Conservation (phyloP, 2,329 filamentous ascomycete genomes). For the Trichoderma breve region DNA sequence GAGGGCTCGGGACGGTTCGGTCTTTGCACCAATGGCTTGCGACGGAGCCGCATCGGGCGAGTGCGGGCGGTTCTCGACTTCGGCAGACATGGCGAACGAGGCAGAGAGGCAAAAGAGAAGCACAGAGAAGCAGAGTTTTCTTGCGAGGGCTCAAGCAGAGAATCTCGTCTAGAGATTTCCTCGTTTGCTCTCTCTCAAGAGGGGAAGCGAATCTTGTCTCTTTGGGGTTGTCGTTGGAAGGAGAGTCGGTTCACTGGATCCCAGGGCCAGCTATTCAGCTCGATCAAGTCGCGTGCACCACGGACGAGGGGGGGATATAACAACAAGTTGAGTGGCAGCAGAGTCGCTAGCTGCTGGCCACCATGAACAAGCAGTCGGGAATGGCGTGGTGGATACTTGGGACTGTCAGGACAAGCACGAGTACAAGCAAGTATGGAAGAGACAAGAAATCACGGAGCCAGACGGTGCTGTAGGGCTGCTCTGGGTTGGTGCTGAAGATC, state of each 20-base stretch:
- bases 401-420: not conserved
- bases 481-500: slow-evolving; percentile 19
- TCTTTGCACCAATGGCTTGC: slow-evolving; percentile 59
- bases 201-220: slow-evolving; percentile 5
- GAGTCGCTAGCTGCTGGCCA: not conserved
- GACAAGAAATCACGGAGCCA: not conserved
- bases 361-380: slow-evolving; percentile 15
- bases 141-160: not conserved
- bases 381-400: slow-evolving; percentile 10
- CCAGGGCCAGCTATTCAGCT: slow-evolving; percentile 5
- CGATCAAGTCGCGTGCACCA: slow-evolving; percentile 10
- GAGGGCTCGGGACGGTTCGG: slow-evolving; percentile 60
- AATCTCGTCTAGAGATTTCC: not conserved
- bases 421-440: not conserved
- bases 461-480: slow-evolving; percentile 16
- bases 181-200: slow-evolving; percentile 1
- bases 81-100: slow-evolving; percentile 33
- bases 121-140: not conserved
- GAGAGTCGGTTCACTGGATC: not conserved
- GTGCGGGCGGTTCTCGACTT: slow-evolving; percentile 37
- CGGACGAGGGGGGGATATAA: slow-evolving; percentile 12
- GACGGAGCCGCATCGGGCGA: slow-evolving; percentile 62
- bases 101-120: not conserved
- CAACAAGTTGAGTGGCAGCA: not conserved
- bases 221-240: not conserved